Evolutionary conservation across 106 monocot species (phyloP).

Genomic region (Amphibolis antarctica): DNA sequence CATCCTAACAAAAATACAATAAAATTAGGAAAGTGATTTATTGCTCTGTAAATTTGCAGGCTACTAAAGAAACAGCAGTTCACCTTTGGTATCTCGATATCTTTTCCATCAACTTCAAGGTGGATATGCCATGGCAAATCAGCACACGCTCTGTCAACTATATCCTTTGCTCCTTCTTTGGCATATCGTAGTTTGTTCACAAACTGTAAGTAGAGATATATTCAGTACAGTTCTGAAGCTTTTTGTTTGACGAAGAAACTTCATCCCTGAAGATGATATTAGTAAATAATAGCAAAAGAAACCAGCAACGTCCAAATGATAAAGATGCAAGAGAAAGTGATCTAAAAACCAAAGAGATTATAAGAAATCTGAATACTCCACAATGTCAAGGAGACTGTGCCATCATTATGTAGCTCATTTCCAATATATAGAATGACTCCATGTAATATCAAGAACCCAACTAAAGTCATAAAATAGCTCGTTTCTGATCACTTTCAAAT

Average conservation of each 20-base stretch:
- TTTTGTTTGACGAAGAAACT: background rate
- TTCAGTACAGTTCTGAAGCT: background rate
- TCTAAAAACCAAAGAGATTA: too few relatives aligned
- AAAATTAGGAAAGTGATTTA: background rate
- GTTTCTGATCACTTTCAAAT: too few relatives aligned
- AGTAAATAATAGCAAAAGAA: background rate
- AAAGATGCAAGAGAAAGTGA: too few relatives aligned
- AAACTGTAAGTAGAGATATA: constrained; percentile 33
- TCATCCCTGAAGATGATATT: background rate
- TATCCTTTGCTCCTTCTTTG: constrained; percentile 93
- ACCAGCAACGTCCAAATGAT: too few relatives aligned
- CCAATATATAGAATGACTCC: too few relatives aligned
- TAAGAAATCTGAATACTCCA: too few relatives aligned
- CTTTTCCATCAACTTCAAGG: constrained; percentile 72
- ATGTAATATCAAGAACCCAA: too few relatives aligned
- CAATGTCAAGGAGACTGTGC: too few relatives aligned
- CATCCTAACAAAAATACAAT: constrained; percentile 36
- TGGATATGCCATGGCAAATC: constrained; percentile 80
- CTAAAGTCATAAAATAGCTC: too few relatives aligned
- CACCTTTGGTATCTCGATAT: constrained; percentile 58
- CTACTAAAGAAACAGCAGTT: background rate
- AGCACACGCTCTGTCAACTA: constrained; percentile 70
- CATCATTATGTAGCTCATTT: too few relatives aligned
- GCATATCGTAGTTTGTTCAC: constrained; percentile 86
- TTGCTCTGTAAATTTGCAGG: background rate